Base-by-base conservation (phyloP, 305 asterid genomes). In the Lippia alba region DNA sequence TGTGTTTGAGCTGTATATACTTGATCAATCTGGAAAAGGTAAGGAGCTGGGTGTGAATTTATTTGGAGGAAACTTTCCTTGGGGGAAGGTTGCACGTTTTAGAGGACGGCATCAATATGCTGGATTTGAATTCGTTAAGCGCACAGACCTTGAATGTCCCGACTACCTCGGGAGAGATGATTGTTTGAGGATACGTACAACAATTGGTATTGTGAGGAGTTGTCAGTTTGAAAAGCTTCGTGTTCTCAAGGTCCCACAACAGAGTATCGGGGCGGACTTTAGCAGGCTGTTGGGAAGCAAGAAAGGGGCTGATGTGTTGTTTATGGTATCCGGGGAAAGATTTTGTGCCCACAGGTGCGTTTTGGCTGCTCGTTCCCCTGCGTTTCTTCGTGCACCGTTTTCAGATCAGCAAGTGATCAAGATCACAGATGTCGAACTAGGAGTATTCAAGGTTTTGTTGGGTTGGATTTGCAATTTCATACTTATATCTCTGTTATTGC, bases 171-270 rank as follows among this genome's bases (percentile, higher is more conserved):
- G n/a, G 30, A 59, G 8, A 59, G 65, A 59, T 18, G 65, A 34
- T 59, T 34, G 64, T 6, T 5, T 58, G 20, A 58, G 7, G 8
- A 32, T 58, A 30, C 45, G 64, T n/a, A 6, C 6, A 11, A 59
- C 24, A 0, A 34, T 85, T 61, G 88, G 86, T 45, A 86, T 85
- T 19, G 84, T 85, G n/a, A n/a, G n/a, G 53, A 82, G 68, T 19
- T 83, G 85, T 69, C 80, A 79, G 5, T 5, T 36, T 5, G 41
- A 36, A 36, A 15, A 79, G 63, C 74, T 36, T 60, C 86, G 74
- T 70, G 74, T 87, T 48, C 71, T 83, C 67, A 82, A 80, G 40
- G 86, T 80, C 72, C 87, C 87, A 19, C 80, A 78, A n/a, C 11
- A 15, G 40, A 57, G 48, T 18, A 49, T 56, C 17, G 61, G 51